Conservation (phyloP, 148 eudicot species). For the Rheum nobile region DNA sequence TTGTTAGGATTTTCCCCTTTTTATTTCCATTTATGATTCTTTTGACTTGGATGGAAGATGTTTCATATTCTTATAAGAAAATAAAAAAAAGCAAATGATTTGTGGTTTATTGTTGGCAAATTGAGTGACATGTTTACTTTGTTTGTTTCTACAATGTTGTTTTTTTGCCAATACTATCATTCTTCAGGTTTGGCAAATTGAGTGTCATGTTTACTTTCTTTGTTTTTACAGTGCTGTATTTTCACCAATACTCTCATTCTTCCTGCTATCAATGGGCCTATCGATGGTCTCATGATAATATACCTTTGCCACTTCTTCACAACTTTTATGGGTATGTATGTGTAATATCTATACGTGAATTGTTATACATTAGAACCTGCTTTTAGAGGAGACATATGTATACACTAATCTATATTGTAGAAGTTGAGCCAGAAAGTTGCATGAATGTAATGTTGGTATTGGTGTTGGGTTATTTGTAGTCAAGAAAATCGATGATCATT, state of each 20-base stretch:
- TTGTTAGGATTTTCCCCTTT: too few relatives aligned
- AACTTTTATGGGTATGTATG: slow-evolving; percentile 61
- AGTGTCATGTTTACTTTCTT: background rate
- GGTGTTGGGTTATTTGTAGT: too few relatives aligned
- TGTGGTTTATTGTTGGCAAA: background rate
- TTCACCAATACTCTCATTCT: slow-evolving; percentile 95
- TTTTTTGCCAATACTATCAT: too few relatives aligned
- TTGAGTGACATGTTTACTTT: too few relatives aligned
- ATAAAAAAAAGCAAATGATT: background rate
- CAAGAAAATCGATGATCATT: too few relatives aligned
- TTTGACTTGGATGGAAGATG: background rate
- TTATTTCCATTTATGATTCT: too few relatives aligned
- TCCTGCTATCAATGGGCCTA: slow-evolving; percentile 91
- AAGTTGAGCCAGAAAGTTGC: background rate
- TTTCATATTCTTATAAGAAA: background rate
- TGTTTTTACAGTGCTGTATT: slow-evolving; percentile 30
- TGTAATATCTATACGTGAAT: background rate
- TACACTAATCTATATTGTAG: background rate
- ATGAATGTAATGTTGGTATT: too few relatives aligned
- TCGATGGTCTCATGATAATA: slow-evolving; percentile 92
- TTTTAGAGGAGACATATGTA: background rate
- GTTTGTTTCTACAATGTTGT: too few relatives aligned
- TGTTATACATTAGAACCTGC: background rate
- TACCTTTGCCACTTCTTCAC: slow-evolving; percentile 73
- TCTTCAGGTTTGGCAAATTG: too few relatives aligned